These are phyloP conservation scores for Sporothrix brunneoviolacea DNA, from an alignment of 2,329 filamentous ascomycete species.

Conservation along the genomic window DNA sequence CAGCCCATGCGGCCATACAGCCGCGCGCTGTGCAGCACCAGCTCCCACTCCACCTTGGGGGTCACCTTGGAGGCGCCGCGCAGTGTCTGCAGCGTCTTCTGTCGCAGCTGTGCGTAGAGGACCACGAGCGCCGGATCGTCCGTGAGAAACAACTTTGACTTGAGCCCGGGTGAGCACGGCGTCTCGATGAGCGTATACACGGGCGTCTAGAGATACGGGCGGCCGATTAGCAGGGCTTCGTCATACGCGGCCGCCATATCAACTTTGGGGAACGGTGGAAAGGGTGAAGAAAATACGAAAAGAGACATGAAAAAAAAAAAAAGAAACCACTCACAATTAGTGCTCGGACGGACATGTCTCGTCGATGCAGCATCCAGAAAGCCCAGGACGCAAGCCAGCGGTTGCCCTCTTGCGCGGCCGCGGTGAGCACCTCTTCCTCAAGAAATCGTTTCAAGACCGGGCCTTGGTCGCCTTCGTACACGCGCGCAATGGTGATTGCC, in stretches of 20 bases:
- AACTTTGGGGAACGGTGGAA: background rate
- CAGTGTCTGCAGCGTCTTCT: slow-evolving; percentile 74
- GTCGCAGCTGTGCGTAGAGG: slow-evolving; percentile 78
- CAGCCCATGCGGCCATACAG: slow-evolving; percentile 90
- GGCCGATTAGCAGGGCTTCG: background rate
- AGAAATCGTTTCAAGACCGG: slow-evolving; percentile 67
- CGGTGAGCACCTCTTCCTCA: slow-evolving; percentile 68
- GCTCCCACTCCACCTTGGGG: slow-evolving; percentile 76
- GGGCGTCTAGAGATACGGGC: slow-evolving; percentile 65
- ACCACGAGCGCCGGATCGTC: slow-evolving; percentile 87
- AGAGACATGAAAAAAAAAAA: background rate
- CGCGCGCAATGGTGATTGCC: slow-evolving; percentile 77
- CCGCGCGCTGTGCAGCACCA: slow-evolving; percentile 77
- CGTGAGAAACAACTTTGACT: slow-evolving; percentile 73
- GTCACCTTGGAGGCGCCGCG: slow-evolving; percentile 77
- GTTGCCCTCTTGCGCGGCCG: slow-evolving; percentile 76
- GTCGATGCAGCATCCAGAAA: slow-evolving; percentile 80
- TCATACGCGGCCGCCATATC: too few relatives aligned
- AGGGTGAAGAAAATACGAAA: background rate
- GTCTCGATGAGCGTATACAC: slow-evolving; percentile 67
- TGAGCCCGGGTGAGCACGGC: slow-evolving; percentile 60
- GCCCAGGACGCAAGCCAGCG: slow-evolving; percentile 94
- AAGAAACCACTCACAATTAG: slow-evolving; percentile 58
- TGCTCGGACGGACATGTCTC: slow-evolving; percentile 76
- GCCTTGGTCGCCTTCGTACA: slow-evolving; percentile 81